Evolutionary conservation across 257 asterid species (phyloP).

Genomic region (Salvia rosmarinus): DNA sequence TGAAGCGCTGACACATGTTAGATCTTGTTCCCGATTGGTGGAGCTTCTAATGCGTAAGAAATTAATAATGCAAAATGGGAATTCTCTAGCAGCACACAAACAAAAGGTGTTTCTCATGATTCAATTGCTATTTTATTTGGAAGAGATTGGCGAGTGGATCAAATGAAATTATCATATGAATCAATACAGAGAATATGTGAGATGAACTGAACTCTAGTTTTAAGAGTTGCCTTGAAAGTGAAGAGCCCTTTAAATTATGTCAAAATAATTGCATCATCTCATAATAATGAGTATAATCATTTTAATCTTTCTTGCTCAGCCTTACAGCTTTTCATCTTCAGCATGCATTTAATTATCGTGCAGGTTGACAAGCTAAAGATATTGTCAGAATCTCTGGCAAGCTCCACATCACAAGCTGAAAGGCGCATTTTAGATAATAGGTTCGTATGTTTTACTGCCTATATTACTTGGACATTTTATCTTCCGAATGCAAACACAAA

Average conservation of each 20-base stretch:
- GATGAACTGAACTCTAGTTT: neutral
- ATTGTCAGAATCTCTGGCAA: constrained; percentile 82
- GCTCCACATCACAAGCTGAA: constrained; percentile 78
- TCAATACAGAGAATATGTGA: neutral
- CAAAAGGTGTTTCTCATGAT: constrained; percentile 55
- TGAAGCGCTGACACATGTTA: constrained; percentile 60
- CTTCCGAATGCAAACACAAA: constrained; percentile 3
- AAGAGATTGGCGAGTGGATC: neutral
- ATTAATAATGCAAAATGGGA: constrained; percentile 43
- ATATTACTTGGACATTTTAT: constrained; percentile 28
- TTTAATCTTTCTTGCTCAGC: constrained; percentile 18
- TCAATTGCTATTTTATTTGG: constrained; percentile 21
- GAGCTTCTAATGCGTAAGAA: constrained; percentile 68
- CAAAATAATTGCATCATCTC: constrained; percentile 9
- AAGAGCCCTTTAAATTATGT: neutral
- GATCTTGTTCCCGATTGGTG: constrained; percentile 67
- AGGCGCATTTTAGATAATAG: constrained; percentile 77
- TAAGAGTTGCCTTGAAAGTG: constrained; percentile 7
- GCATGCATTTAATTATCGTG: constrained; percentile 34
- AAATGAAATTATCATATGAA: neutral
- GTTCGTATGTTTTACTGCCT: constrained; percentile 42
- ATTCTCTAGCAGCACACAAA: constrained; percentile 46
- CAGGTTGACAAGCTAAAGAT: constrained; percentile 89
- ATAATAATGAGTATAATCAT: constrained; percentile 22
- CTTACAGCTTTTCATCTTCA: constrained; percentile 25